These are phyloP conservation scores for Cyberlindnera meyerae DNA, from an alignment of 805 yeast species.

Conservation along the genomic window DNA sequence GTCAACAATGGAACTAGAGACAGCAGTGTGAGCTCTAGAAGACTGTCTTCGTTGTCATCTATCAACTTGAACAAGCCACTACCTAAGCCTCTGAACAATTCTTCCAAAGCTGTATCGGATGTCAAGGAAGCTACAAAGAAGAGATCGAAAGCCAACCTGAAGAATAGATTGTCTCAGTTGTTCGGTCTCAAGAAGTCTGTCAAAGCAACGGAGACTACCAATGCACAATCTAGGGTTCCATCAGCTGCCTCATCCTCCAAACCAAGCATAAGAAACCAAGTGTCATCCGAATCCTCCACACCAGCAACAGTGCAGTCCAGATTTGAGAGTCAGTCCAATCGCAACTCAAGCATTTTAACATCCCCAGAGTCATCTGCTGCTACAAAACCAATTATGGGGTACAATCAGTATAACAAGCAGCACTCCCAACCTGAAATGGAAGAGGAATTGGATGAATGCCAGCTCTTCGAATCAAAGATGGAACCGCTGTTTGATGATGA, in stretches of 20 bases:
- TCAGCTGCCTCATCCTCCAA: too few relatives aligned
- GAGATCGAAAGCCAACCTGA: constrained; percentile 7
- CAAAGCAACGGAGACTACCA: too few relatives aligned
- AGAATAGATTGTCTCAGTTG: constrained; percentile 24
- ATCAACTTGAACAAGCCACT: constrained; percentile 18
- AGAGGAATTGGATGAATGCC: background rate
- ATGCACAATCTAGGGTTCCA: too few relatives aligned
- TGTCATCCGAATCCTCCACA: background rate
- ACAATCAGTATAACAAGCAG: too few relatives aligned
- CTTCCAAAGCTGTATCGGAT: constrained; percentile 5
- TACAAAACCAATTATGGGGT: too few relatives aligned
- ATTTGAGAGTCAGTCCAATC: constrained; percentile 3
- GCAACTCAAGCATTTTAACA: too few relatives aligned
- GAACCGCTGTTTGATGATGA: background rate
- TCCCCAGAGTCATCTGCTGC: too few relatives aligned
- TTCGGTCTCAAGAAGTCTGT: constrained; percentile 16
- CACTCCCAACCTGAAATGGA: too few relatives aligned
- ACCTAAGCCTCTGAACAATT: constrained; percentile 13
- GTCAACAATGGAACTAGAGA: constrained; percentile 10
- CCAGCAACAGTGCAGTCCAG: constrained; percentile 1
- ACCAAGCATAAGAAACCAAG: too few relatives aligned
- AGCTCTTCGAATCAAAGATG: background rate
- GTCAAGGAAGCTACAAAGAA: constrained; percentile 1
- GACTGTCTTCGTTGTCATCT: constrained; percentile 19
- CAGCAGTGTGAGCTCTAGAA: constrained; percentile 14